Conservation (phyloP, 306 rosid species). For the Inga leiocalycina region DNA sequence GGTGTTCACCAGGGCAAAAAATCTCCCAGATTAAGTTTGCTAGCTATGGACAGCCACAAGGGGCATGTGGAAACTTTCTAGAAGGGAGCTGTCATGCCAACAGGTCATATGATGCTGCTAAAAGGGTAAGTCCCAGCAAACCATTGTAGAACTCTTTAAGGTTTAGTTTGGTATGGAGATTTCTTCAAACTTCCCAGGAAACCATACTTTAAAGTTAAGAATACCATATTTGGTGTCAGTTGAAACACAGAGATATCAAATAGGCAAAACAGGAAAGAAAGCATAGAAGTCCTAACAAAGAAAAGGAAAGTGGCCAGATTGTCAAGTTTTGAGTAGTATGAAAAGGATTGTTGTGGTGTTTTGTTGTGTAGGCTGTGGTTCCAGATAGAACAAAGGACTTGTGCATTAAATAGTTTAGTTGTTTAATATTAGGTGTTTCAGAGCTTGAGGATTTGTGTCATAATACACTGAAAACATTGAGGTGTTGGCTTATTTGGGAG, state of each 20-base stretch:
- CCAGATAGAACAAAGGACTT: neutral
- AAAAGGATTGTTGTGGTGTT: neutral
- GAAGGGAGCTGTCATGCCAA: slow-evolving; percentile 68
- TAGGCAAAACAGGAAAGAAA: neutral
- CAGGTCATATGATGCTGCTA: slow-evolving; percentile 58
- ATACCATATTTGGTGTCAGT: neutral
- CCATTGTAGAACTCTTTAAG: neutral
- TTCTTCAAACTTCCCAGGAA: neutral
- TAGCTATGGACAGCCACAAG: slow-evolving; percentile 66
- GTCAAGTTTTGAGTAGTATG: neutral
- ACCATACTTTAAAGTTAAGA: neutral
- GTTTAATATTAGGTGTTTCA: neutral
- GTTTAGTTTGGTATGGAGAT: neutral
- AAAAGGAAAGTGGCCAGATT: neutral
- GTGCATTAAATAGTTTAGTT: neutral
- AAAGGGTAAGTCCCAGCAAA: slow-evolving; percentile 48
- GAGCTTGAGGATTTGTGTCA: neutral
- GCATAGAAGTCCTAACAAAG: neutral
- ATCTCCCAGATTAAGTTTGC: slow-evolving; percentile 65
- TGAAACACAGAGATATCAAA: neutral
- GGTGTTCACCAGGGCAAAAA: slow-evolving; percentile 62
- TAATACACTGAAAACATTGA: neutral
- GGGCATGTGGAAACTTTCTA: slow-evolving; percentile 56
- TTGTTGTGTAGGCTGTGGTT: neutral
- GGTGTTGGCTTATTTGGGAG: neutral